Evolutionary conservation across 352 stramenopile species (phyloP).

Genomic region (Hyaloperonospora arabidopsidis): DNA sequence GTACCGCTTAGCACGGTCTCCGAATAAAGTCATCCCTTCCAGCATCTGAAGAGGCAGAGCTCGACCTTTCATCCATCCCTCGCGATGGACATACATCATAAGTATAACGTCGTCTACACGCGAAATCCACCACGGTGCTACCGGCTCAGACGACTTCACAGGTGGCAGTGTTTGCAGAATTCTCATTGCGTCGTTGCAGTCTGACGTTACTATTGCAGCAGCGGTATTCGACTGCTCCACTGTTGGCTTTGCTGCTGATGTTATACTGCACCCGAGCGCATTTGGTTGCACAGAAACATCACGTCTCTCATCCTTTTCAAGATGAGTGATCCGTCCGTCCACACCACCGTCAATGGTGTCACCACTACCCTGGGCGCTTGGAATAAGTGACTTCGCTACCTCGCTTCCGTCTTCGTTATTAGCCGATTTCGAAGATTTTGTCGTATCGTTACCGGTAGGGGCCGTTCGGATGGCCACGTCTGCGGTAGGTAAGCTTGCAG

Average conservation of each 20-base stretch:
- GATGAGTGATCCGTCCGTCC: too few species aligned
- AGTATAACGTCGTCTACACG: conserved; percentile 69
- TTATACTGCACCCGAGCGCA: neutral
- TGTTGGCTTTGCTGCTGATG: neutral
- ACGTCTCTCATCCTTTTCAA: neutral
- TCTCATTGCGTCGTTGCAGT: conserved; percentile 33
- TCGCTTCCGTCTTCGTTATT: conserved; percentile 2
- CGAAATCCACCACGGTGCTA: conserved; percentile 73
- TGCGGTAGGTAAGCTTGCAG: conserved; percentile 1
- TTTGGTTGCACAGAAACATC: neutral
- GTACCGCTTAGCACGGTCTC: conserved; percentile 31
- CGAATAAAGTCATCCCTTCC: conserved; percentile 48
- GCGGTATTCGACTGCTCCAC: conserved; percentile 2
- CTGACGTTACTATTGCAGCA: conserved; percentile 7
- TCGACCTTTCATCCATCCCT: conserved; percentile 65
- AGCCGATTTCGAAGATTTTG: conserved; percentile 1
- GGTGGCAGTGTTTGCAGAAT: conserved; percentile 38
- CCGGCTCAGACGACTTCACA: conserved; percentile 22
- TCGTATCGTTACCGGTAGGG: conserved; percentile 2
- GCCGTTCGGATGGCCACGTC: conserved; percentile 3
- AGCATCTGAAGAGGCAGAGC: conserved; percentile 31
- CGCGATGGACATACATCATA: conserved; percentile 52
- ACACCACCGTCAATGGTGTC: too few species aligned
- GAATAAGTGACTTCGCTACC: neutral
- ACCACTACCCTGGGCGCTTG: neutral